Evolutionary conservation across 805 yeast species (phyloP), one percentile per base, ranked within the genome.

Genomic region (Candida stauntonica): DNA sequence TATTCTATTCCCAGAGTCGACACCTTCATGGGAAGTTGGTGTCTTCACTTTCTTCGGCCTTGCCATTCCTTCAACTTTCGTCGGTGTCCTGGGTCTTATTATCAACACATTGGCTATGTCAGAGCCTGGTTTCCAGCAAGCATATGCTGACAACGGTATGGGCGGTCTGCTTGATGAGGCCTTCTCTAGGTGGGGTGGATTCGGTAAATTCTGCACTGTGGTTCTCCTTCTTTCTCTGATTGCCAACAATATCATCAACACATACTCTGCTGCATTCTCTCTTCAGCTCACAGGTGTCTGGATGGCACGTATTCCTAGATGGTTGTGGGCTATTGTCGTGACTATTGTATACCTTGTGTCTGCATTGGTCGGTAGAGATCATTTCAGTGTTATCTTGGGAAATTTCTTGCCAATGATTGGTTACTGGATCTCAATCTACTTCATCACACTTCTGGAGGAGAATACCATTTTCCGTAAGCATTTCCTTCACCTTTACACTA

Each of bases 401-500:
- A 86, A 86, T 53, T 86, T 86, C 61, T 65, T 86, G 52, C 95
- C 96, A 8, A 86, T 86, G 95, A 74, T 86, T 42, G 95, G 95
- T 2, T 86, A 86, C 62, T 86, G 96, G 96, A 75, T 85, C 39
- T 76, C 89, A 41, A 84, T 86, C 64, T 87, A 86, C 58, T 75
- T 81, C 51, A 72, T 75, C n/a, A 57, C 86, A 31, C 61, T 86
- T 24, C 42, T 85, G 3, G 86, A 83, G 47, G 96, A 86, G 57
- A 85, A 85, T 53, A 40, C 70, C 4, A 68, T 86, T 14, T 86
- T 86, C 64, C 71, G 96, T 55, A 69, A 60, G 33, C 51, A 63
- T 29, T 61, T 66, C 39, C 56, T 76, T 12, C 60, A 62, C 33
- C 40, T 71, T n/a, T 72, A 58, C 57, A 62, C 64, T 11, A 57